Evolutionary conservation across 2,329 filamentous ascomycete genomes (phyloP).

Genomic region (Rutstroemia sp.): DNA sequence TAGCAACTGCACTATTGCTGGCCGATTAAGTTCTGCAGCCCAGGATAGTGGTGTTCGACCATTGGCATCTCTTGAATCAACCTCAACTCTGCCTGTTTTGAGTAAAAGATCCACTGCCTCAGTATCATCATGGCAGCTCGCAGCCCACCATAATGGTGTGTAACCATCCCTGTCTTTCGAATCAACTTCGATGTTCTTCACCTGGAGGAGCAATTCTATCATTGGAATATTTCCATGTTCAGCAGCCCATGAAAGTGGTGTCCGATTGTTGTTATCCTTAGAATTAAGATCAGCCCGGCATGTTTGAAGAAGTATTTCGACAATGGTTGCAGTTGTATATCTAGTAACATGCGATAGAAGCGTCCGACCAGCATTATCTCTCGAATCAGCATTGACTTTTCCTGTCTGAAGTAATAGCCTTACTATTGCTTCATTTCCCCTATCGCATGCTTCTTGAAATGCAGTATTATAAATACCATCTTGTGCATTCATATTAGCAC

Average conservation of each 20-base stretch:
- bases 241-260: too few species aligned
- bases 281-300: too few species aligned
- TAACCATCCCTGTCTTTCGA: too few species aligned
- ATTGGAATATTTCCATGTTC: too few species aligned
- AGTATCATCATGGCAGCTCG: slow-evolving; percentile 2
- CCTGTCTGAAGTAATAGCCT: background rate
- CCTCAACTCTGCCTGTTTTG: background rate
- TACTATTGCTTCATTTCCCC: background rate
- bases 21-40: background rate
- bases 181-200: too few species aligned
- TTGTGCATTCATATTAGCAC: too few species aligned
- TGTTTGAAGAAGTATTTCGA: too few species aligned
- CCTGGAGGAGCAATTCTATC: too few species aligned
- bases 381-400: background rate
- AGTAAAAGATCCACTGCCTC: background rate
- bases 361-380: background rate
- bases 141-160: slow-evolving; percentile 9
- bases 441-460: too few species aligned
- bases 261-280: too few species aligned
- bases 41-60: background rate
- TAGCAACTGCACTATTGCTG: background rate
- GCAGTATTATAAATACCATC: too few species aligned
- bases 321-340: too few species aligned
- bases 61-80: background rate
- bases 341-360: background rate